Base-by-base conservation (phyloP, 208 protist species). In the Leishmania guyanensis region DNA sequence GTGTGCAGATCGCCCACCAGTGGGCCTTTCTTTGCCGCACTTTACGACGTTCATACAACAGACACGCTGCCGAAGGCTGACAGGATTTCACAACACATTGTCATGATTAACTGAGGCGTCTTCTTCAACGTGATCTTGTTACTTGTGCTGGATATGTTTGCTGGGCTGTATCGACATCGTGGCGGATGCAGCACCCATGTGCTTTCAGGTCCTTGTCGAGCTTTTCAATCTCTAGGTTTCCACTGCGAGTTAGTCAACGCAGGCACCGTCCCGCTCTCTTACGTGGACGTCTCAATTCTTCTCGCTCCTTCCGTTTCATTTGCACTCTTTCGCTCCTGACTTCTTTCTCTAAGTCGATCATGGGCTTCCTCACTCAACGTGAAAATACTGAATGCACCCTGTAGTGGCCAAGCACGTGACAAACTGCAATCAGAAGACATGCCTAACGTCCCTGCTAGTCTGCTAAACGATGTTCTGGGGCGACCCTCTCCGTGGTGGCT, bases 401-500 rank as follows among this genome's bases (percentile, higher is more conserved):
- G 12, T 3, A 26, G 20, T 29, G 22, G 43, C 10, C 33, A 51
- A 12, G 20, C 9, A 53, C 46, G 14, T 12, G 53, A 8, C 36
- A 16, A 17, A 12, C 8, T 53, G 12, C 39, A 9, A n/a, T 5
- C 12, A 53, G 36, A 3, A 33, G 10, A 17, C 46, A 78, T 78
- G 75, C 26, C 75, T 43, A 70, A 22, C 22, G 1, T 46, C n/a
- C 36, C 17, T 36, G 33, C 58, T 54, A 6, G 33, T 17, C 20
- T 29, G 39, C 3, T 39, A 1, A 60, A n/a, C 6, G 75, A 78
- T 50, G 54, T 78, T 22, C 33, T 78, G 46, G 16, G 54, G 43
- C 33, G 75, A 16, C n/a, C 58, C 22, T 36, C 4, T 17, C 75
- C 75, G 60, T 78, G 75, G 75, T 78, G 75, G 75, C 5, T 66